phyloP scores from a whole-genome alignment of 352 stramenopile genomes.

The Pythium phragmiticola region DNA sequence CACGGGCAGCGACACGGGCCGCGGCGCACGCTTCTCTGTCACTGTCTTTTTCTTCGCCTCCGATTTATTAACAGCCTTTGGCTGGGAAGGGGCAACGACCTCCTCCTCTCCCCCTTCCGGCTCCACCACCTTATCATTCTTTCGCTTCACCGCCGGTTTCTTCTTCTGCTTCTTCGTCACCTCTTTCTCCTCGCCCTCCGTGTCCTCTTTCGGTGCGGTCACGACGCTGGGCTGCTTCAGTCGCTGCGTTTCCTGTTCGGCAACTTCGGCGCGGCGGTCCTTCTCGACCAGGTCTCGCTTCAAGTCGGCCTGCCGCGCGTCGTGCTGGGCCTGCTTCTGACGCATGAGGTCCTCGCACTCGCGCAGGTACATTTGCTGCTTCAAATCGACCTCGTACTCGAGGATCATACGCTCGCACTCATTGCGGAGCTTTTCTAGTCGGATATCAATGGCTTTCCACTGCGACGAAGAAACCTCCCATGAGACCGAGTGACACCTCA shows the following conservation, averaged over 20 bases:
- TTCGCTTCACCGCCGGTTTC: constrained; percentile 25
- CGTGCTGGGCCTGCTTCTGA: constrained; percentile 25
- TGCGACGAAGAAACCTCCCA: constrained; percentile 10
- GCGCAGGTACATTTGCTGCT: constrained; percentile 40
- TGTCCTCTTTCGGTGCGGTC: constrained; percentile 16
- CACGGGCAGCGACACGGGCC: constrained; percentile 15
- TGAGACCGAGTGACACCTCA: constrained; percentile 1
- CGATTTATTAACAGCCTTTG: constrained; percentile 7
- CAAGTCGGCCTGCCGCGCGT: constrained; percentile 13
- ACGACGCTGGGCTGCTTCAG: background rate
- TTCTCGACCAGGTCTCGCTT: constrained; percentile 7
- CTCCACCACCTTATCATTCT: constrained; percentile 9
- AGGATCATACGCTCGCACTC: constrained; percentile 51
- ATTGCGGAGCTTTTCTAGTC: constrained; percentile 52
- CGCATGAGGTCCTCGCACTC: constrained; percentile 40
- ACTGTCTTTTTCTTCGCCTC: constrained; percentile 1
- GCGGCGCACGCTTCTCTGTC: constrained; percentile 4
- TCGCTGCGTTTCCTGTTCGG: background rate
- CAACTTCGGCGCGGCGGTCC: background rate
- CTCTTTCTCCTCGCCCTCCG: constrained; percentile 18
- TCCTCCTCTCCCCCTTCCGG: constrained; percentile 3
- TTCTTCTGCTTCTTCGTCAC: constrained; percentile 11
- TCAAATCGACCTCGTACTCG: constrained; percentile 48
- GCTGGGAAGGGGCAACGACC: background rate
- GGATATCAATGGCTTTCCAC: constrained; percentile 67